Percentiles rank a stretch among this genome's conserved stretches.
These are phyloP conservation scores for Colletotrichum sp. DNA, from an alignment of 2,329 filamentous ascomycete genomes.

Conservation along the genomic window DNA sequence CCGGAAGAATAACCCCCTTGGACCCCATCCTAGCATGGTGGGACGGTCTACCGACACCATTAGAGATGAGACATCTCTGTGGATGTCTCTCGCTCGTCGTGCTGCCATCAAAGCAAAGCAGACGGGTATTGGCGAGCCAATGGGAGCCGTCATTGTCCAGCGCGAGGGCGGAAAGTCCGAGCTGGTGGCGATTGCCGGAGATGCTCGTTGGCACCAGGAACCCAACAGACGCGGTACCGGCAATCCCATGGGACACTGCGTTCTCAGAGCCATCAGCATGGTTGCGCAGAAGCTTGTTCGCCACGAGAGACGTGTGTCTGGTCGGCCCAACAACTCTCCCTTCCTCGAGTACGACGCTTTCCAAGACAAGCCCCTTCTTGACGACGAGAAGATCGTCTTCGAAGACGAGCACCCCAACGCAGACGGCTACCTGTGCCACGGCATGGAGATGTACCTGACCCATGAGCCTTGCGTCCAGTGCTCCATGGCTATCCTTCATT, in stretches of 20 bases:
- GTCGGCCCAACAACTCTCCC: slow-evolving; percentile 36
- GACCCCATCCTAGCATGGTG: slow-evolving; percentile 80
- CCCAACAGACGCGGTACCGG: slow-evolving; percentile 54
- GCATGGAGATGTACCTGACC: slow-evolving; percentile 90
- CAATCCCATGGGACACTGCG: slow-evolving; percentile 80
- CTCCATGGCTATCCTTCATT: slow-evolving; percentile 95
- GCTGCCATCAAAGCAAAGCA: slow-evolving; percentile 65
- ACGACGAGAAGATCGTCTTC: slow-evolving; percentile 68
- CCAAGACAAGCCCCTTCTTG: slow-evolving; percentile 71
- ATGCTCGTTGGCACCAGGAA: slow-evolving; percentile 72
- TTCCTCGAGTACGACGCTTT: slow-evolving; percentile 67
- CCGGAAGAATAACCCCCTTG: slow-evolving; percentile 85
- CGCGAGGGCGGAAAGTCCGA: slow-evolving; percentile 56
- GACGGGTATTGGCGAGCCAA: slow-evolving; percentile 67
- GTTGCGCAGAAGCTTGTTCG: slow-evolving; percentile 72
- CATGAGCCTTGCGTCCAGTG: slow-evolving; percentile 98
- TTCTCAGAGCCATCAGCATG: slow-evolving; percentile 82
- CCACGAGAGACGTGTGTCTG: slow-evolving; percentile 52
- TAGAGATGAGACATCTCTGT: slow-evolving; percentile 65
- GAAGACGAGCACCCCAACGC: slow-evolving; percentile 68
- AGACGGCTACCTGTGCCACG: slow-evolving; percentile 92
- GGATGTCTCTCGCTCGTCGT: slow-evolving; percentile 70
- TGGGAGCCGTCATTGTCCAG: slow-evolving; percentile 80
- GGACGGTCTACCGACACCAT: slow-evolving; percentile 74
- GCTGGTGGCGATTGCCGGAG: slow-evolving; percentile 76